A percentile compares a stretch with the other conserved stretches of the same genome.
Conservation (phyloP, 352 stramenopile species). For the Poterioochromonas sp. region DNA sequence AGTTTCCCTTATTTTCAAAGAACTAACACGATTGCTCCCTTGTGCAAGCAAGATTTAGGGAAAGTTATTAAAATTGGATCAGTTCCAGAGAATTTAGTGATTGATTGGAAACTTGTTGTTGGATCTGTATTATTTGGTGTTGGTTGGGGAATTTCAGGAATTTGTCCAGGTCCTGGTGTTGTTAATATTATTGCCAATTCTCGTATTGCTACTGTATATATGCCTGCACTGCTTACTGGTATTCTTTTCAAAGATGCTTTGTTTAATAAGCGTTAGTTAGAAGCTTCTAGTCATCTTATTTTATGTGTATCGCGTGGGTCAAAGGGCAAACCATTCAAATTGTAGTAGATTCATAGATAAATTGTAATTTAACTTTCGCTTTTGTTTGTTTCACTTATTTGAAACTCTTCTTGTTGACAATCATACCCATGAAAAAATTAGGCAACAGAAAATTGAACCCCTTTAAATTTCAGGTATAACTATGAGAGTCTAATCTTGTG, state of each 20-base stretch:
- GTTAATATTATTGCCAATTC: background rate
- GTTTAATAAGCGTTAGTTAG: no score
- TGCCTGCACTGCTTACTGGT: conserved; percentile 2
- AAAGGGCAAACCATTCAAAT: no score
- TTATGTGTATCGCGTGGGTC: no score
- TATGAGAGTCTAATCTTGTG: no score
- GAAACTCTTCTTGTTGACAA: no score
- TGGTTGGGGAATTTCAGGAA: conserved; percentile 43
- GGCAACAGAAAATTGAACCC: no score
- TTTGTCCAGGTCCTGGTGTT: conserved; percentile 46
- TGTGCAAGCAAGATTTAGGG: background rate
- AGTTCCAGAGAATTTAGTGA: background rate
- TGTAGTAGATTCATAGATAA: no score
- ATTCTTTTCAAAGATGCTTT: conserved; percentile 11
- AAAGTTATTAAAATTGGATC: conserved; percentile 8
- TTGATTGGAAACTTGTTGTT: conserved; percentile 36
- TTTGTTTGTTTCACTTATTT: no score
- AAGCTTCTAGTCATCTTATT: no score
- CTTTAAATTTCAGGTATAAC: no score
- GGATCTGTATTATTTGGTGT: conserved; percentile 37
- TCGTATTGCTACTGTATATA: background rate
- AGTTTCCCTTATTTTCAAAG: background rate
- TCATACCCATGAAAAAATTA: no score
- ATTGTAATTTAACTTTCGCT: no score
- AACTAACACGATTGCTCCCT: background rate